Evolutionary conservation across 306 rosid genomes (phyloP).

Genomic region (Carpinus fangiana): DNA sequence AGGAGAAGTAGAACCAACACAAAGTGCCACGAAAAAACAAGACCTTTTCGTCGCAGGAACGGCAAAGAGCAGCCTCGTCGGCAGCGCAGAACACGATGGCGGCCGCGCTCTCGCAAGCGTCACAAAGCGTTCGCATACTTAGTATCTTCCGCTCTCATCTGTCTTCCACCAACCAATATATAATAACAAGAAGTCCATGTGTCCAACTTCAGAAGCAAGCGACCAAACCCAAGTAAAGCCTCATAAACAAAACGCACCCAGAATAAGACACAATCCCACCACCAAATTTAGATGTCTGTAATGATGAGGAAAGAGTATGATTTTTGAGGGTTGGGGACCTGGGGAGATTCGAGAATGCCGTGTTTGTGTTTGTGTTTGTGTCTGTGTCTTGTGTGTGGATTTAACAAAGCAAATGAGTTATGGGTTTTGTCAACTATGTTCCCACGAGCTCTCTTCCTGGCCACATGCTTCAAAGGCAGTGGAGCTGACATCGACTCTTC

Average conservation of each 20-base stretch:
- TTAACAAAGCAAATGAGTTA: conserved; percentile 20
- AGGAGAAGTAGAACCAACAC: not conserved
- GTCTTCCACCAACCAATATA: conserved; percentile 33
- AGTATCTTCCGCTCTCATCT: conserved; percentile 59
- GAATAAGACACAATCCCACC: conserved; percentile 49
- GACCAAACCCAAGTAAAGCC: not conserved
- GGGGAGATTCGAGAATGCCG: conserved; percentile 38
- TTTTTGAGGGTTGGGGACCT: conserved; percentile 6
- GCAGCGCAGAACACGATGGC: conserved; percentile 98
- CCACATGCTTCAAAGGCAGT: conserved; percentile 68
- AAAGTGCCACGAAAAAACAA: not conserved
- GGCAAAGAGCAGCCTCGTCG: conserved; percentile 97
- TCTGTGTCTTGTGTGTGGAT: not conserved
- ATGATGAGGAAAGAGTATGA: conserved; percentile 39
- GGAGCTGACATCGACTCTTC: conserved; percentile 43
- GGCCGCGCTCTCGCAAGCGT: conserved; percentile 94
- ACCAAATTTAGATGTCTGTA: conserved; percentile 42
- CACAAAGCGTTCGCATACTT: conserved; percentile 98
- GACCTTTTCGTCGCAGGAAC: conserved; percentile 90
- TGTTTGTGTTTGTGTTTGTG: not conserved
- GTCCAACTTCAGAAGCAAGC: conserved; percentile 28
- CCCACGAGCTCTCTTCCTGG: conserved; percentile 28
- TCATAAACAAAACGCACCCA: conserved; percentile 1
- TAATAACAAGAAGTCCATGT: conserved; percentile 16
- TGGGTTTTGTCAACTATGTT: conserved; percentile 45